Percentiles rank a stretch among this genome's conserved stretches.
phyloP scores from a whole-genome alignment of 345 rosid species.

The Linum lewisii region DNA sequence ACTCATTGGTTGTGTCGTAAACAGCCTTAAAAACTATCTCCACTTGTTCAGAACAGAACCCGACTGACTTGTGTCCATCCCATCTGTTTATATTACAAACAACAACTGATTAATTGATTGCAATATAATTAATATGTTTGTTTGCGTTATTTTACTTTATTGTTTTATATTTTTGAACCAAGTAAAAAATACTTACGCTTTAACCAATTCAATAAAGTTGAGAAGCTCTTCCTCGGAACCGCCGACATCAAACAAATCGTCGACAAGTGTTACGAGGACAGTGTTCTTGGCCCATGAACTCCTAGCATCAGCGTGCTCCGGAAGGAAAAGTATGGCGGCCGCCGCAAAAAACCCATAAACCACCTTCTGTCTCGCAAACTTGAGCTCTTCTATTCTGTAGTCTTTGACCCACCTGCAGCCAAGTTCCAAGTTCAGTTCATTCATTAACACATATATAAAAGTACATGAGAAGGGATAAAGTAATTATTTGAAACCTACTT shows the following conservation, averaged over 20 bases:
- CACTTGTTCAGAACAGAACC: slow-evolving; percentile 11
- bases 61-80: slow-evolving; percentile 2
- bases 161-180: too few species aligned
- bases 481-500: slow-evolving; percentile 3
- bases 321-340: slow-evolving; percentile 2
- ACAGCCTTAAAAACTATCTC: slow-evolving; percentile 13
- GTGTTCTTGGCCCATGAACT: slow-evolving; percentile 12
- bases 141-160: neutral
- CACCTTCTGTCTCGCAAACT: slow-evolving; percentile 17
- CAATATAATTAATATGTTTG: too few species aligned
- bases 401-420: slow-evolving; percentile 16
- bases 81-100: slow-evolving; percentile 7
- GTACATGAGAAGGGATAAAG: neutral
- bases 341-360: slow-evolving; percentile 10
- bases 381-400: slow-evolving; percentile 5
- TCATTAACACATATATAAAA: neutral
- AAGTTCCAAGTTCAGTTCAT: too few species aligned
- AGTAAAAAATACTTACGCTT: neutral
- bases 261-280: slow-evolving; percentile 11
- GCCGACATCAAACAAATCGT: slow-evolving; percentile 14
- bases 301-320: slow-evolving; percentile 8
- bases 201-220: slow-evolving; percentile 9
- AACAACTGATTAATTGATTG: too few species aligned
- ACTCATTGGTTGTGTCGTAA: slow-evolving; percentile 11
- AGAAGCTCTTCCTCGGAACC: slow-evolving; percentile 13